A percentile compares a stretch with the other conserved stretches of the same genome.
phyloP scores from a whole-genome alignment of 257 asterid species.

The Ocimum tenuiflorum region DNA sequence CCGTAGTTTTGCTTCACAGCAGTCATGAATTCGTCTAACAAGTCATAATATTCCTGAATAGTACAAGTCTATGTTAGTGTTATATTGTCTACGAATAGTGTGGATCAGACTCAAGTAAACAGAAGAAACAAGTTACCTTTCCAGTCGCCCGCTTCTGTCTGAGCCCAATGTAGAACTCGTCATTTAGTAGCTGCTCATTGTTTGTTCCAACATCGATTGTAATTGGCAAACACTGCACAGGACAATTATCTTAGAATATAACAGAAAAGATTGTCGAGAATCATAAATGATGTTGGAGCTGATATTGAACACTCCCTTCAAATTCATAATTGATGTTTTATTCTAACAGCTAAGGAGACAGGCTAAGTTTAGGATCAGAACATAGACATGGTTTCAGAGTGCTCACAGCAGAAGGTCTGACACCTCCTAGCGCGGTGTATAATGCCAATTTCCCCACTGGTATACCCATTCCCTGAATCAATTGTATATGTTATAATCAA shows the following conservation, averaged over 20 bases:
- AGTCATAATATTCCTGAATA: conserved; percentile 71
- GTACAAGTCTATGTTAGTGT: neutral
- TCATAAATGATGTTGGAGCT: neutral
- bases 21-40: conserved; percentile 78
- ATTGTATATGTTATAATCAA: neutral
- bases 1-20: conserved; percentile 94
- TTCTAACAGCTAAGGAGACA: neutral
- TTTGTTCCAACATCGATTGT: conserved; percentile 95
- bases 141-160: conserved; percentile 77
- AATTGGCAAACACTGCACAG: conserved; percentile 67
- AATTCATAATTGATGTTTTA: neutral
- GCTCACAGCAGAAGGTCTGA: conserved; percentile 91
- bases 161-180: conserved; percentile 93
- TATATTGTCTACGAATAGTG: neutral
- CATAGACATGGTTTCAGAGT: neutral
- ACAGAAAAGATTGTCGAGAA: neutral
- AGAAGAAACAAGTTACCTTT: conserved; percentile 36
- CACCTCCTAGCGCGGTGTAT: conserved; percentile 90
- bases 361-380: neutral
- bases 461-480: conserved; percentile 85
- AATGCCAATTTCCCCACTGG: conserved; percentile 92
- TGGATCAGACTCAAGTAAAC: conserved; percentile 1
- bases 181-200: conserved; percentile 62
- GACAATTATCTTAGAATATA: conserved; percentile 10
- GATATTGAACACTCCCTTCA: neutral